These are phyloP conservation scores for Massospora cicadina DNA, from an alignment of 371 early-diverging fungal genomes.

Conservation along the genomic window DNA sequence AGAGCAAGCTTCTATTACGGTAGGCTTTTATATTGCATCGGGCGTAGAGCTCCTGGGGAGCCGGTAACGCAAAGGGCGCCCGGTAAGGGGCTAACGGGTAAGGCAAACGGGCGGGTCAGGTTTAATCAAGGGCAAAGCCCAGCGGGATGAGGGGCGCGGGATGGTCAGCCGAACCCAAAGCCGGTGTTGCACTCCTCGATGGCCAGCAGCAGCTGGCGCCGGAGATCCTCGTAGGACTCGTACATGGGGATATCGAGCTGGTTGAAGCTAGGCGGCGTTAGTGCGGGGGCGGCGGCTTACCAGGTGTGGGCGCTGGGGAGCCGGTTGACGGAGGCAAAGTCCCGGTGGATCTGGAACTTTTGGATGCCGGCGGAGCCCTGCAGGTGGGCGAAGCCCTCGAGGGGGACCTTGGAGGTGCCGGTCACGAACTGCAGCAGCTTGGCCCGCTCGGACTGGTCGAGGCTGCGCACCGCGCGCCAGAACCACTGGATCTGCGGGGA, in stretches of 20 bases:
- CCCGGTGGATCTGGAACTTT: slow-evolving; percentile 97
- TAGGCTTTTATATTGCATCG: too few species aligned
- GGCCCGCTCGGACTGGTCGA: slow-evolving; percentile 92
- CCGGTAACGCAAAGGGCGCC: too few species aligned
- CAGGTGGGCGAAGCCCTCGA: slow-evolving; percentile 88
- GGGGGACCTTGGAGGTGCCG: slow-evolving; percentile 94
- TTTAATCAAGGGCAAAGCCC: too few species aligned
- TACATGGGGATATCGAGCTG: slow-evolving; percentile 96
- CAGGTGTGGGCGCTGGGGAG: slow-evolving; percentile 97
- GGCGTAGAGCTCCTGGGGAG: too few species aligned
- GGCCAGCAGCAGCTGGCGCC: slow-evolving; percentile 72
- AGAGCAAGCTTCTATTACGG: too few species aligned
- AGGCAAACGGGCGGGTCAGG: too few species aligned
- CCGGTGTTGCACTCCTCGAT: slow-evolving; percentile 93
- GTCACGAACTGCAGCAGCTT: slow-evolving; percentile 97
- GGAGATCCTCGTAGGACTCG: slow-evolving; percentile 78
- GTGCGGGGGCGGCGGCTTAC: slow-evolving; percentile 24
- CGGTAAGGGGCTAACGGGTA: too few species aligned
- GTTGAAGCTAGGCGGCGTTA: slow-evolving; percentile 60
- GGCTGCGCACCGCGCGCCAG: slow-evolving; percentile 97
- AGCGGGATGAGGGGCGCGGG: too few species aligned
- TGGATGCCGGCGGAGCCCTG: slow-evolving; percentile 91
- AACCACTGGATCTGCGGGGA: slow-evolving; percentile 95
- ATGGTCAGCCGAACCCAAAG: slow-evolving; percentile 73
- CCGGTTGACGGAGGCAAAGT: slow-evolving; percentile 67